A percentile compares a stretch with the other conserved stretches of the same genome.
These are phyloP conservation scores for Termitomyces sp. DNA, from an alignment of 768 basidiomycete genomes.

Conservation along the genomic window DNA sequence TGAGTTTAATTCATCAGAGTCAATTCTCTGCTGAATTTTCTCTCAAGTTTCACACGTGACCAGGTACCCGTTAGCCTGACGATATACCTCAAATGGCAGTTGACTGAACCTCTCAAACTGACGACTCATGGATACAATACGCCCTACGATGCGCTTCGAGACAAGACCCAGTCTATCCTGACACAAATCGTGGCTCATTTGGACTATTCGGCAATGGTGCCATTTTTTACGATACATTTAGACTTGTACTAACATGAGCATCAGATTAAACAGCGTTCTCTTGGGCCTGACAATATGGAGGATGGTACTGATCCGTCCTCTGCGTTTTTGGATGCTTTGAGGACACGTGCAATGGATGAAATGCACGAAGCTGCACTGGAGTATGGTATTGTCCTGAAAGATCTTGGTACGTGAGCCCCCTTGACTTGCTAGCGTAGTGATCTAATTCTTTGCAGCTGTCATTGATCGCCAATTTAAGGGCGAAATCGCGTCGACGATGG, in stretches of 20 bases:
- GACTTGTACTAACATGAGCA: constrained; percentile 4
- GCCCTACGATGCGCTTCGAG: constrained; percentile 70
- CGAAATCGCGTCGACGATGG: constrained; percentile 81
- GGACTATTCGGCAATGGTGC: constrained; percentile 40
- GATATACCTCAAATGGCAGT: constrained; percentile 77
- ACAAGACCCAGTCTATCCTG: constrained; percentile 83
- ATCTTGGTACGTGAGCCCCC: constrained; percentile 45
- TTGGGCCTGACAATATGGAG: constrained; percentile 71
- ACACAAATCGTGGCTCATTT: constrained; percentile 84
- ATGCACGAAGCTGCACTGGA: constrained; percentile 76
- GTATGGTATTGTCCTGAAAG: constrained; percentile 80
- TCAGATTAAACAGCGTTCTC: constrained; percentile 72
- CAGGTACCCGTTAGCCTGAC: constrained; percentile 83
- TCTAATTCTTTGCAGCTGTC: constrained; percentile 44
- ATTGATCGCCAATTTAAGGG: constrained; percentile 88
- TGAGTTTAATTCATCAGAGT: constrained; percentile 24
- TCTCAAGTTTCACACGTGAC: constrained; percentile 68
- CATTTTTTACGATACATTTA: constrained; percentile 1
- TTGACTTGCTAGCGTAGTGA: background rate
- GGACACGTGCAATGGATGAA: constrained; percentile 84
- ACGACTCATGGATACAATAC: constrained; percentile 82
- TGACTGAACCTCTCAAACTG: constrained; percentile 50
- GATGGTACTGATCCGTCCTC: constrained; percentile 65
- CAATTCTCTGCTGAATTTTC: background rate
- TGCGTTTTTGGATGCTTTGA: constrained; percentile 76